Conservation (phyloP, 2,329 filamentous ascomycete species). For the Fusarium sp. region DNA sequence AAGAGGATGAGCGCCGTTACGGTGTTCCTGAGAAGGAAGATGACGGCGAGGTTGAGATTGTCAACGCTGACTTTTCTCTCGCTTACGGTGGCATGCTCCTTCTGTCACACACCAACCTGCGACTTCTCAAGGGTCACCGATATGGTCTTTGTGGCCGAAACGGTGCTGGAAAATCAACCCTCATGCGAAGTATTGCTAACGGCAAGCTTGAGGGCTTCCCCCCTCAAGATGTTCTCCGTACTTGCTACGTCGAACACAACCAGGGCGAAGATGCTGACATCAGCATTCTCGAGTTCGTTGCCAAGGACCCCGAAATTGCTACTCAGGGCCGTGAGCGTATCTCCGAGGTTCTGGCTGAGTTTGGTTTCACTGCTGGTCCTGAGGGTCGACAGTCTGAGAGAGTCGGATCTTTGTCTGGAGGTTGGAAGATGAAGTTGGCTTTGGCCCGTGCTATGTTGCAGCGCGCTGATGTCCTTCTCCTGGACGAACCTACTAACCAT, state of each 20-base stretch:
- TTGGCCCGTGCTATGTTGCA: slow-evolving; percentile 96
- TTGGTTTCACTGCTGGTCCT: slow-evolving; percentile 91
- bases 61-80: slow-evolving; percentile 97
- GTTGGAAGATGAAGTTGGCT: slow-evolving; percentile 99
- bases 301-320: slow-evolving; percentile 87
- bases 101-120: slow-evolving; percentile 93
- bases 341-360: slow-evolving; percentile 83
- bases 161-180: slow-evolving; percentile 97
- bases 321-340: slow-evolving; percentile 84
- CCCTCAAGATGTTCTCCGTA: slow-evolving; percentile 88
- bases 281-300: slow-evolving; percentile 92
- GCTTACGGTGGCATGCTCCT: slow-evolving; percentile 98
- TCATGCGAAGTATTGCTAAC: slow-evolving; percentile 95
- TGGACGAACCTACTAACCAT: slow-evolving; percentile 99
- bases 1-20: slow-evolving; percentile 88
- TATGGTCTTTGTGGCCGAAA: slow-evolving; percentile 98
- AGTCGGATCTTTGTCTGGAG: slow-evolving; percentile 94
- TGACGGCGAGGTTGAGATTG: slow-evolving; percentile 93
- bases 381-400: slow-evolving; percentile 89
- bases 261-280: slow-evolving; percentile 98
- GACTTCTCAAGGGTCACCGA: slow-evolving; percentile 93
- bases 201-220: slow-evolving; percentile 98
- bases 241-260: slow-evolving; percentile 99
- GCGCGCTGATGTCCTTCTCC: slow-evolving; percentile 92
- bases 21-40: slow-evolving; percentile 88